Base-by-base conservation (phyloP, 2,329 filamentous ascomycete genomes). In the Stachybotrys elegans region DNA sequence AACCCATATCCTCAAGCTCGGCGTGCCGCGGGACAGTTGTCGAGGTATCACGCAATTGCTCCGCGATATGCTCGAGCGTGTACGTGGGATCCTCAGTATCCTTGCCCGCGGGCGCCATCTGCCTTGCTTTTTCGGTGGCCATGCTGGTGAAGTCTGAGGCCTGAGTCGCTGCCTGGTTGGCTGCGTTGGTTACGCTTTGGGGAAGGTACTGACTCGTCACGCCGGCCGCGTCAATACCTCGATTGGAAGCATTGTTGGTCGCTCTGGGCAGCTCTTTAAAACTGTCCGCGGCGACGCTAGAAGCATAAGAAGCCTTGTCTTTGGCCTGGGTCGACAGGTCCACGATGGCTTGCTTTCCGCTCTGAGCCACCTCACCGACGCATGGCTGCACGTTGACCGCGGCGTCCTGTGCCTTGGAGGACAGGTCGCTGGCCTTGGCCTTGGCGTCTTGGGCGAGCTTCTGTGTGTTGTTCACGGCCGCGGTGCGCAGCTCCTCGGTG, bases 391-490 rank as follows among this genome's bases (percentile, higher is more conserved):
- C 35, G 23, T 35, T 17, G 3, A 4, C 12, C 7, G 32, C 43
- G 14, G 42, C 35, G 14, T 51, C 42, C 16, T 44, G 49, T 0
- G 51, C 51, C 27, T 42, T 44, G 14, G 52, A 43, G 4, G 51
- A 41, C 22, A 54, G 27, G 9, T 50, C 48, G 5, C 41, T 22
- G 11, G 47, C 38, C 2, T 49, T 47, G 1, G 21, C 36, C 40
- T 48, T 54, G 20, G 48, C 16, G 14, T 54, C 44, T 1, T 51
- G 48, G 0, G 48, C 48, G 0, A 54, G 14, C 5, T 39, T 17
- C 12, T 16, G 48, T 6, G 48, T 43, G 25, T 54, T 53, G 6
- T 53, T 46, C 6, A 42, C 36, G 0, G 52, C 52, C 0, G 48
- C 23, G 1, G 13, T 47, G 13, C 48, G 38, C 5, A 54, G 17